phyloP scores from a whole-genome alignment of 495 filamentous ascomycete genomes.

The Aspergillus biplanus region DNA sequence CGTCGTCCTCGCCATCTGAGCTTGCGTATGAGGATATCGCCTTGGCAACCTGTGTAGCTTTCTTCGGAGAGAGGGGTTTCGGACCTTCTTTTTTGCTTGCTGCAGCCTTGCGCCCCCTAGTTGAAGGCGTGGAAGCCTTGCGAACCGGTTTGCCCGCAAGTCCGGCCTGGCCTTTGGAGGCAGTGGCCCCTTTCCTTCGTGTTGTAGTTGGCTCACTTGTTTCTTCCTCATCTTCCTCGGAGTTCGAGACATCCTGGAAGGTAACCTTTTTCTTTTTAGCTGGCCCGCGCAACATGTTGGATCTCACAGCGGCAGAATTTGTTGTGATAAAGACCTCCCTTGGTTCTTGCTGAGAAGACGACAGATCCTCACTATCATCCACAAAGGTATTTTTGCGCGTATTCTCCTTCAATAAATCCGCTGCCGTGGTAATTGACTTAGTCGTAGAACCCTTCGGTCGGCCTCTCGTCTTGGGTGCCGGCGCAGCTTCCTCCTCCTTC shows the following conservation, averaged over 20 bases:
- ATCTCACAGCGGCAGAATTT: constrained; percentile 36
- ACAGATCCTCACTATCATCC: constrained; percentile 22
- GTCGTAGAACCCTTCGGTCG: constrained; percentile 38
- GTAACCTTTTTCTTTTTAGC: constrained; percentile 59
- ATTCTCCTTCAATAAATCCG: constrained; percentile 21
- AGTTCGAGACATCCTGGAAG: constrained; percentile 49
- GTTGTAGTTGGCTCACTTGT: constrained; percentile 29
- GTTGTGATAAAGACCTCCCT: constrained; percentile 36
- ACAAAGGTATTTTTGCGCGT: constrained; percentile 33
- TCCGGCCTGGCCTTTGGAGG: constrained; percentile 32
- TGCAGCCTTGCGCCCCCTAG: constrained; percentile 44
- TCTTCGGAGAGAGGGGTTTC: constrained; percentile 60
- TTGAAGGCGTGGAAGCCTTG: constrained; percentile 37
- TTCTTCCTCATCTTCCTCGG: constrained; percentile 44
- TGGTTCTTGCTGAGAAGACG: constrained; percentile 25
- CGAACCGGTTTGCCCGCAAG: constrained; percentile 55
- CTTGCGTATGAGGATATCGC: constrained; percentile 44
- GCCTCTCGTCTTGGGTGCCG: constrained; percentile 36
- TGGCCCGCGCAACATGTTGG: constrained; percentile 44
- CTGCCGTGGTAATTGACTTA: constrained; percentile 23
- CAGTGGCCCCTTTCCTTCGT: constrained; percentile 22
- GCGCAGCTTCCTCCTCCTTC: constrained; percentile 11
- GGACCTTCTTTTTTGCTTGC: constrained; percentile 34
- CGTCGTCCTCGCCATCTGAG: constrained; percentile 55
- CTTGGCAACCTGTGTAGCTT: constrained; percentile 56